These are phyloP conservation scores for Dactylellina cionopaga DNA, from an alignment of 2,329 filamentous ascomycete species.

Conservation along the genomic window DNA sequence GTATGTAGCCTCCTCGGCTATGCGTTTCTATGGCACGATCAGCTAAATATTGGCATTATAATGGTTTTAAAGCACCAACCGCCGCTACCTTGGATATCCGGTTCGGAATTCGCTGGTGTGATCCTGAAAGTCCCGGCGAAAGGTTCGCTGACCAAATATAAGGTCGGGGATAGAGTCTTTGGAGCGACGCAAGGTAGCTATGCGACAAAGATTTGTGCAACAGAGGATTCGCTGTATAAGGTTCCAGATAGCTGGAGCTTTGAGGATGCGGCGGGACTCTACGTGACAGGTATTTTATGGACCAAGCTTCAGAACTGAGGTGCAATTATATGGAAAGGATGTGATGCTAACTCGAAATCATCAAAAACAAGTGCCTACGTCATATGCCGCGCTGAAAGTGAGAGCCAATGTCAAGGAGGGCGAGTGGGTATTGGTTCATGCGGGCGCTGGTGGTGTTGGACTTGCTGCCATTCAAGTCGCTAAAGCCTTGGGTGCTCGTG, in stretches of 20 bases:
- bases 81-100: conserved; percentile 64
- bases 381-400: conserved; percentile 82
- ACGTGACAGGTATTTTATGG: conserved; percentile 71
- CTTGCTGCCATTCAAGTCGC: conserved; percentile 92
- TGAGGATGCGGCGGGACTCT: conserved; percentile 84
- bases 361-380: conserved; percentile 73
- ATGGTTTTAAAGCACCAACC: conserved; percentile 52
- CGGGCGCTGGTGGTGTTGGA: conserved; percentile 90
- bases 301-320: background rate
- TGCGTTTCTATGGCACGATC: conserved; percentile 61
- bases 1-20: background rate
- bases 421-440: conserved; percentile 89
- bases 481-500: conserved; percentile 88
- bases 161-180: conserved; percentile 83
- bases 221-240: conserved; percentile 74
- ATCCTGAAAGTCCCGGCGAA: conserved; percentile 73
- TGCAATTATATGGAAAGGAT: background rate
- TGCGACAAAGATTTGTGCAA: conserved; percentile 76
- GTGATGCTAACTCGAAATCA: background rate
- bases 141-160: conserved; percentile 69
- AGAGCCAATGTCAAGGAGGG: conserved; percentile 80
- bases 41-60: background rate
- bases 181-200: conserved; percentile 87
- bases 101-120: conserved; percentile 85
- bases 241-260: conserved; percentile 85